These are phyloP conservation scores for Tephrocybe sp. DNA, from an alignment of 768 basidiomycete species.

Conservation along the genomic window DNA sequence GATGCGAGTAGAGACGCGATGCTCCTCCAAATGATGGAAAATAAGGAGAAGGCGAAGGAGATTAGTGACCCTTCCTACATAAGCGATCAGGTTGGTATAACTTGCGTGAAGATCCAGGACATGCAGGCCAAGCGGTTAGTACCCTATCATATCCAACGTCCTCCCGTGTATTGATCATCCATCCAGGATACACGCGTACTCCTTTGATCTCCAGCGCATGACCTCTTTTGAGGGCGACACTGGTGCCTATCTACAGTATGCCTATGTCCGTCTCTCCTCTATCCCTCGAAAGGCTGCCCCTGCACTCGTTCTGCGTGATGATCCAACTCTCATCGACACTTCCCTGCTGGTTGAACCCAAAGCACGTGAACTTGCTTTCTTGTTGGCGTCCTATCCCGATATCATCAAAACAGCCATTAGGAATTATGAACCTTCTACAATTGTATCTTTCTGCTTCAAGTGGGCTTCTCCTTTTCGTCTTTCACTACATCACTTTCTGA, in stretches of 20 bases:
- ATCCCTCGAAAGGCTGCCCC: slow-evolving; percentile 12
- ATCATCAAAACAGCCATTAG: slow-evolving; percentile 5
- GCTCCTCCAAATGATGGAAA: slow-evolving; percentile 95
- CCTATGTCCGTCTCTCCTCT: slow-evolving; percentile 90
- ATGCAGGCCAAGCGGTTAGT: slow-evolving; percentile 88
- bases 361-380: slow-evolving; percentile 11
- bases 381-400: slow-evolving; percentile 12
- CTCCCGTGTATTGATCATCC: not conserved
- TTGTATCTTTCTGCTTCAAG: slow-evolving; percentile 4
- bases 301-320: not conserved
- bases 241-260: slow-evolving; percentile 93
- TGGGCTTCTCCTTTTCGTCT: too few relatives aligned
- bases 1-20: slow-evolving; percentile 83
- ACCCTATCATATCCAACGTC: not conserved
- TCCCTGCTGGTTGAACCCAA: slow-evolving; percentile 6
- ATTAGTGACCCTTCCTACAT: slow-evolving; percentile 82
- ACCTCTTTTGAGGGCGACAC: slow-evolving; percentile 94
- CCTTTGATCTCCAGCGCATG: slow-evolving; percentile 92
- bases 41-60: slow-evolving; percentile 85
- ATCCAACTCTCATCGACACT: slow-evolving; percentile 8
- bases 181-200: slow-evolving; percentile 94
- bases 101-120: slow-evolving; percentile 96
- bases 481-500: too few relatives aligned
- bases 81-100: slow-evolving; percentile 83
- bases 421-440: slow-evolving; percentile 9